Conservation (phyloP, 148 eudicot species). For the Vaccinium macrocarpon region DNA sequence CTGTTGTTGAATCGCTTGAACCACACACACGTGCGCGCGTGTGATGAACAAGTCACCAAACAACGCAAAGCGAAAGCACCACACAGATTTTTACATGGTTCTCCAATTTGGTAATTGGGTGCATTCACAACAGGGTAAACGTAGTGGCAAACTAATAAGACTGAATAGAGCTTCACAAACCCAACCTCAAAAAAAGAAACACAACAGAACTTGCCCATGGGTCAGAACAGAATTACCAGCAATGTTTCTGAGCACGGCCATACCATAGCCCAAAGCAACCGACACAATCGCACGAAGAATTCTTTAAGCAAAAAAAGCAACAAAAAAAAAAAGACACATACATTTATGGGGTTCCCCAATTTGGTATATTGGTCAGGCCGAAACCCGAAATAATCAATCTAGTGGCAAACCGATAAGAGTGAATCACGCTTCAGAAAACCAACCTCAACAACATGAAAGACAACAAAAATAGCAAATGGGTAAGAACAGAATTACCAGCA, state of each 20-base stretch:
- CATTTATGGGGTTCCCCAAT: background rate
- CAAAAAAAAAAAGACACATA: background rate
- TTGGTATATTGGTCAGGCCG: background rate
- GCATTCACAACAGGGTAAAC: background rate
- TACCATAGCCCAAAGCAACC: background rate
- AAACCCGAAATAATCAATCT: background rate
- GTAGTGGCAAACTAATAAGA: background rate
- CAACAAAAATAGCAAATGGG: background rate
- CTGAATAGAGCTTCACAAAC: no score
- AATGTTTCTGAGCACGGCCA: no score
- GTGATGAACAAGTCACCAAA: background rate
- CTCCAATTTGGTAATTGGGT: background rate
- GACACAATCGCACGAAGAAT: background rate
- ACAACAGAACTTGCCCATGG: no score
- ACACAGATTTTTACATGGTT: background rate
- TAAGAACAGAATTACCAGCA: constrained; percentile 46
- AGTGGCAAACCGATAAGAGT: background rate
- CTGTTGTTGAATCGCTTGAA: background rate
- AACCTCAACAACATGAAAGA: background rate
- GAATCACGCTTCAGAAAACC: background rate
- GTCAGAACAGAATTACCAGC: no score
- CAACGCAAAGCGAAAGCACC: background rate
- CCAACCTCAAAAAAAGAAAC: no score
- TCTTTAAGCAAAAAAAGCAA: background rate
- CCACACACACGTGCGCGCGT: background rate